Evolutionary conservation across 2,329 filamentous ascomycete genomes (phyloP).

Genomic region (Aspergillus felis): DNA sequence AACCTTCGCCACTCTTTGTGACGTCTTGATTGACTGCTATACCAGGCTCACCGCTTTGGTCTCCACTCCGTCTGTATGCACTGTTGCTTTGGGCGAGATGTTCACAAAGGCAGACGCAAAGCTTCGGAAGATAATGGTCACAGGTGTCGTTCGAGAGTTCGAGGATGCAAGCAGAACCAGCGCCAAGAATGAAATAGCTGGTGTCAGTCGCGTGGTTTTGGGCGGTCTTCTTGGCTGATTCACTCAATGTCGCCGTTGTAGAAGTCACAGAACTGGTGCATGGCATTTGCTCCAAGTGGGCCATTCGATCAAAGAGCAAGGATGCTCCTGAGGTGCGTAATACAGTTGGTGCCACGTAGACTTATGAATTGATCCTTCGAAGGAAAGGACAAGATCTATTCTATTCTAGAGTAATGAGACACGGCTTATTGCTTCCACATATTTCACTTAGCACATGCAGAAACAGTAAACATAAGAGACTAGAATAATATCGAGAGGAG

Average conservation of each 20-base stretch:
- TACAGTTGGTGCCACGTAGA: neutral
- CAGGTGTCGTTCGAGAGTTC: slow-evolving; percentile 84
- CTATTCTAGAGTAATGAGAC: neutral
- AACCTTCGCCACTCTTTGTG: slow-evolving; percentile 92
- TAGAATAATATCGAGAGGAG: neutral
- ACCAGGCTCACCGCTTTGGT: slow-evolving; percentile 71
- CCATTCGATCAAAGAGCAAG: neutral
- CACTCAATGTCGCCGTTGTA: neutral
- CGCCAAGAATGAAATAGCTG: slow-evolving; percentile 75
- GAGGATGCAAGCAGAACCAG: slow-evolving; percentile 77
- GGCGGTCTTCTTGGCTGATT: slow-evolving; percentile 68
- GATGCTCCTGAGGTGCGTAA: neutral
- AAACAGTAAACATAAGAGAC: neutral
- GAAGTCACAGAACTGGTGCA: neutral
- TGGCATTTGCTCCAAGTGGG: neutral
- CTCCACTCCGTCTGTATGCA: slow-evolving; percentile 69
- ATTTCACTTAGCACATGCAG: neutral
- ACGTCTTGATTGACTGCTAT: slow-evolving; percentile 92
- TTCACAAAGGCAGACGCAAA: slow-evolving; percentile 86
- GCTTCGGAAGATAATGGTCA: slow-evolving; percentile 83
- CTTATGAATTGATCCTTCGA: neutral
- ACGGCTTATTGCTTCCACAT: neutral
- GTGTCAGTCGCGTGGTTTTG: slow-evolving; percentile 82
- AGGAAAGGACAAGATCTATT: neutral
- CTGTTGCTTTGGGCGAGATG: slow-evolving; percentile 68